Conservation (phyloP, 1,284 basidiomycete genomes). For the Apiotrichum siamense region DNA sequence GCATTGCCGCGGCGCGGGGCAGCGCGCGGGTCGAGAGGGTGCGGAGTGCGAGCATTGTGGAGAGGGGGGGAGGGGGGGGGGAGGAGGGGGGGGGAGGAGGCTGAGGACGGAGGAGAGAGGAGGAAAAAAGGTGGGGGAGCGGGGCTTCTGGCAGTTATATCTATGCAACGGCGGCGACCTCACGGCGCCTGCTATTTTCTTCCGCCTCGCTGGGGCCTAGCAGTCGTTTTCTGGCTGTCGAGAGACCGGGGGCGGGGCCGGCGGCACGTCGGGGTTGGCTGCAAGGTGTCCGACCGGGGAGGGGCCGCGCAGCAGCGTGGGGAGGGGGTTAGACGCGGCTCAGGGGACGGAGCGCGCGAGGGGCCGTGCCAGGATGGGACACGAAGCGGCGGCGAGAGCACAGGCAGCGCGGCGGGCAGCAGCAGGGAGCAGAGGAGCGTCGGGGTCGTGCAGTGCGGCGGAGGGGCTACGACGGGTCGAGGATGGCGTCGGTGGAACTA, state of each 20-base stretch:
- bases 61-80: not conserved
- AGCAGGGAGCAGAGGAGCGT: too few relatives aligned
- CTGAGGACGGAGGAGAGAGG: not conserved
- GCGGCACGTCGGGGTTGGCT: constrained; percentile 2
- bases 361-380: too few relatives aligned
- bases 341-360: too few relatives aligned
- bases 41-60: constrained; percentile 15
- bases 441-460: too few relatives aligned
- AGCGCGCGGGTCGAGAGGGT: constrained; percentile 17
- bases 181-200: too few relatives aligned
- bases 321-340: too few relatives aligned
- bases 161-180: too few relatives aligned
- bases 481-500: too few relatives aligned
- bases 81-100: not conserved
- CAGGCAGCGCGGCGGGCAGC: too few relatives aligned
- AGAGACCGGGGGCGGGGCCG: not conserved
- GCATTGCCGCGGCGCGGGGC: constrained; percentile 15
- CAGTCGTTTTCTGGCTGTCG: not conserved
- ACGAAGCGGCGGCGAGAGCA: too few relatives aligned
- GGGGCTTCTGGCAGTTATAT: constrained; percentile 1
- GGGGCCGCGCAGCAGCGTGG: not conserved
- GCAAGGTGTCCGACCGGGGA: not conserved
- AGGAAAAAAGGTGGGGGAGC: not conserved
- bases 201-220: not conserved
- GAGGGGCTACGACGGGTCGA: too few relatives aligned